phyloP scores from a whole-genome alignment of 1,284 basidiomycete species.

The Hymenochaete sp. region DNA sequence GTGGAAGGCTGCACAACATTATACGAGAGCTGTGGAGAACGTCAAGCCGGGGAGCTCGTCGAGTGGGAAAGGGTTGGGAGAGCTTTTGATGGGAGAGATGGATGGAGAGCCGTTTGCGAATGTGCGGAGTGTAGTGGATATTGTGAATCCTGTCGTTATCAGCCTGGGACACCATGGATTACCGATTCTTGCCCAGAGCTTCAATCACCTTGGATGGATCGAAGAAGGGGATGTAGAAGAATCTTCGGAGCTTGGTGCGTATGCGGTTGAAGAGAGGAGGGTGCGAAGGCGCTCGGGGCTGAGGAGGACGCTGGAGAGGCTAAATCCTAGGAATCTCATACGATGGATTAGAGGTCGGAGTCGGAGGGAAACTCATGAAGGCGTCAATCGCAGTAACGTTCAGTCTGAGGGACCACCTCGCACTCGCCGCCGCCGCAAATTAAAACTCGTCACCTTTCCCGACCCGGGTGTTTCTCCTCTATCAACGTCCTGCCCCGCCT shows the following conservation, averaged over 20 bases:
- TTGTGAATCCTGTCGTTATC: constrained; percentile 12
- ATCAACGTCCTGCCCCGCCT: neutral
- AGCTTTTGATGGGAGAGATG: neutral
- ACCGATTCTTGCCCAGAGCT: constrained; percentile 16
- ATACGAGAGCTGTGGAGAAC: no score
- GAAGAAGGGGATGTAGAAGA: constrained; percentile 5
- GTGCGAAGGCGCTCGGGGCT: neutral
- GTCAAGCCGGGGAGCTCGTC: no score
- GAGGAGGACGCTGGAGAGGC: neutral
- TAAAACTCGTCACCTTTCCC: constrained; percentile 18
- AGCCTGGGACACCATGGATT: constrained; percentile 8
- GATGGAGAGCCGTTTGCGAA: constrained; percentile 11
- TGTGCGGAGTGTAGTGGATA: constrained; percentile 15
- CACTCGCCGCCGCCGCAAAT: neutral
- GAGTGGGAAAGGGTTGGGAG: no score
- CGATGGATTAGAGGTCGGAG: neutral
- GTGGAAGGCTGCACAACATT: constrained; percentile 16
- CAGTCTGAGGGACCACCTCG: neutral
- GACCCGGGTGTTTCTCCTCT: constrained; percentile 13
- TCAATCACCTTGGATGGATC: constrained; percentile 17
- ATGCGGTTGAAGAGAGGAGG: neutral
- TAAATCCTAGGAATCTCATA: neutral
- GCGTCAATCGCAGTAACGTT: neutral
- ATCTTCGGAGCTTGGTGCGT: neutral
- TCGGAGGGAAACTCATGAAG: neutral